Percentiles rank a stretch among this genome's conserved stretches.
These are phyloP conservation scores for Fusarium coicis DNA, from an alignment of 2,329 filamentous ascomycete genomes.

Conservation along the genomic window DNA sequence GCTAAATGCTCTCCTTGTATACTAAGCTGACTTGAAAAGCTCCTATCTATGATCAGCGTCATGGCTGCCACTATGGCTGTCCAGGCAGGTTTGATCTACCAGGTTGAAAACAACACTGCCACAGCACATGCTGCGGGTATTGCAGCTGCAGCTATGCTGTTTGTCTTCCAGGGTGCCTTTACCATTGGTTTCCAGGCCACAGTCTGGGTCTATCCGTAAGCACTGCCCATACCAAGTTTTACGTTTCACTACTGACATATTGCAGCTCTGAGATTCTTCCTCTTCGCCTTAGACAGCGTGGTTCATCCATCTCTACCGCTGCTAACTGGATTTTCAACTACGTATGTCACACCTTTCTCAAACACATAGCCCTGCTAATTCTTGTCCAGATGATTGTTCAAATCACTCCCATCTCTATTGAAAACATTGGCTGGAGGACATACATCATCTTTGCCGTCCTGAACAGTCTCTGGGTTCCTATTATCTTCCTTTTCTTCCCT, in stretches of 20 bases:
- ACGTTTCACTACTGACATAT: background rate
- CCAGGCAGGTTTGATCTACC: constrained; percentile 53
- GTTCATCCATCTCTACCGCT: constrained; percentile 49
- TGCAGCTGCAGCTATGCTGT: constrained; percentile 54
- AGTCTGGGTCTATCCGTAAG: constrained; percentile 49
- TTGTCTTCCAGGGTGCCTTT: constrained; percentile 54
- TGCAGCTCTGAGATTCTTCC: constrained; percentile 48
- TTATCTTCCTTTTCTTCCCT: constrained; percentile 58
- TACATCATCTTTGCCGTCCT: constrained; percentile 63
- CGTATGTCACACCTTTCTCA: constrained; percentile 23
- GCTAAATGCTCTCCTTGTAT: rapidly evolving
- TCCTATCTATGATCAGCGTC: constrained; percentile 53
- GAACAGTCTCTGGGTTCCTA: constrained; percentile 25
- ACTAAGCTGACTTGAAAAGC: constrained; percentile 14
- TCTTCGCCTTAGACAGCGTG: constrained; percentile 45
- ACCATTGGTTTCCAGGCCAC: constrained; percentile 53
- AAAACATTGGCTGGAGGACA: constrained; percentile 59
- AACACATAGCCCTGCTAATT: background rate
- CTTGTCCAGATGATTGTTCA: constrained; percentile 20
- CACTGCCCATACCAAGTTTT: rapidly evolving
- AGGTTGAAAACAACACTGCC: constrained; percentile 50
- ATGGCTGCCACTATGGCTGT: constrained; percentile 56
- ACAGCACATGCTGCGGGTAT: constrained; percentile 50
- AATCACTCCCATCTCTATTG: constrained; percentile 37
- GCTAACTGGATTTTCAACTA: constrained; percentile 51